These are phyloP conservation scores for Friedmanniomyces simplex DNA, from an alignment of 495 filamentous ascomycete genomes.

Conservation along the genomic window DNA sequence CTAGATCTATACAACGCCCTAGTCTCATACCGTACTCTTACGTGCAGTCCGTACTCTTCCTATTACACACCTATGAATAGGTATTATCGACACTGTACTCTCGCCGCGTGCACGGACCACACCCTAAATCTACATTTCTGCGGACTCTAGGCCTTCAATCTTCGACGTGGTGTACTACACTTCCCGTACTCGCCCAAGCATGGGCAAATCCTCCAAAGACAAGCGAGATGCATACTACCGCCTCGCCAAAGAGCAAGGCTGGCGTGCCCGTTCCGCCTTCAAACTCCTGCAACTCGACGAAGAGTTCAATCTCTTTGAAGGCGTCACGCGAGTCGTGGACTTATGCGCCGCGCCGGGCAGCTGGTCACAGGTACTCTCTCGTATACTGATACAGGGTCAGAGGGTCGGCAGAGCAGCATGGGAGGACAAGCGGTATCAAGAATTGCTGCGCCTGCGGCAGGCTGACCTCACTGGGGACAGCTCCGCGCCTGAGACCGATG, in stretches of 20 bases:
- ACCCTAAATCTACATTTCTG: too few species aligned
- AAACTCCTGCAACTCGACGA: slow-evolving; percentile 94
- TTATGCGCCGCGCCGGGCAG: slow-evolving; percentile 92
- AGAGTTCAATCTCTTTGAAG: slow-evolving; percentile 85
- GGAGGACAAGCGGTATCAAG: slow-evolving; percentile 60
- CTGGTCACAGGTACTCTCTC: slow-evolving; percentile 92
- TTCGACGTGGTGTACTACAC: neutral
- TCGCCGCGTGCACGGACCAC: too few species aligned
- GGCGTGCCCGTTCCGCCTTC: slow-evolving; percentile 92
- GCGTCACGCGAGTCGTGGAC: slow-evolving; percentile 87
- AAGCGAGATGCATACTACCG: slow-evolving; percentile 97
- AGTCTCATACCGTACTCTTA: too few species aligned
- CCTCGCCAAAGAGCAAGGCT: slow-evolving; percentile 95
- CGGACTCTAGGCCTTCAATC: neutral
- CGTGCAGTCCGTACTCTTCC: too few species aligned
- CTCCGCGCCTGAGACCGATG: slow-evolving; percentile 24
- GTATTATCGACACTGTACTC: too few species aligned
- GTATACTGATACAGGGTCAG: slow-evolving; percentile 85
- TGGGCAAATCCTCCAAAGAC: slow-evolving; percentile 98
- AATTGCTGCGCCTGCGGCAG: slow-evolving; percentile 15
- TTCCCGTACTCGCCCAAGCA: slow-evolving; percentile 26
- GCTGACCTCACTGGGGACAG: neutral
- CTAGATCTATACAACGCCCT: neutral
- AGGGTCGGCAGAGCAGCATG: slow-evolving; percentile 74
- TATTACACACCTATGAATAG: too few species aligned